Conservation (phyloP, 306 rosid species). For the Oemleria cerasiformis region DNA sequence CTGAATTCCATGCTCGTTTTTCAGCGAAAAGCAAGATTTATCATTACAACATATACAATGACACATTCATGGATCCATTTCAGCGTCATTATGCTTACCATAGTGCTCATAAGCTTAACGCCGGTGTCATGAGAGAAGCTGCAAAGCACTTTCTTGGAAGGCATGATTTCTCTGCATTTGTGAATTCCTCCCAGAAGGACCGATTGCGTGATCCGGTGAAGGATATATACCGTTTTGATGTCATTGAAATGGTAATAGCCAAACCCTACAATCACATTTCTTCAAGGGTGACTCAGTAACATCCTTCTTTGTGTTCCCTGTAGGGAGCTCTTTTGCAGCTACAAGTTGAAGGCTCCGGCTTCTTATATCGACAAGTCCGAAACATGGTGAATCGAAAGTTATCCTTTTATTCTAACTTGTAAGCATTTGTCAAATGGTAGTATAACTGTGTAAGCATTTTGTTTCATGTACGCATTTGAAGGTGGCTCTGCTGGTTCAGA, state of each 20-base stretch:
- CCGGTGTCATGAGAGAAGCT: constrained; percentile 73
- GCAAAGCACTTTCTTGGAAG: constrained; percentile 67
- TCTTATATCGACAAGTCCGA: constrained; percentile 89
- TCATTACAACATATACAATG: constrained; percentile 88
- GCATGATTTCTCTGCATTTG: constrained; percentile 92
- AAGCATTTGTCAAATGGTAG: background rate
- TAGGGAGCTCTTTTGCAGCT: constrained; percentile 52
- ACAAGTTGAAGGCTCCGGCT: constrained; percentile 94
- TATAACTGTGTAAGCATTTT: background rate
- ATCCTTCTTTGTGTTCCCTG: too few species aligned
- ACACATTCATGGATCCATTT: constrained; percentile 76
- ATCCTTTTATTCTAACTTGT: background rate
- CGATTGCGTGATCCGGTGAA: constrained; percentile 68
- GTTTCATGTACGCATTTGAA: constrained; percentile 27
- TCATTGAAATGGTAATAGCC: constrained; percentile 57
- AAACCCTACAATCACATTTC: constrained; percentile 15
- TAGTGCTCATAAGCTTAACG: constrained; percentile 65
- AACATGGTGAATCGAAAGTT: constrained; percentile 63
- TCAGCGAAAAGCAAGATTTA: constrained; percentile 79
- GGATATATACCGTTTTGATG: constrained; percentile 62
- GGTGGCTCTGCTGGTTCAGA: constrained; percentile 84
- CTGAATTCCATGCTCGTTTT: constrained; percentile 89
- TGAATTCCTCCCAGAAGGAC: constrained; percentile 69
- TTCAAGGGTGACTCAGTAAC: too few species aligned
- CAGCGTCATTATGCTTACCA: constrained; percentile 74